Percentiles rank a stretch among this genome's conserved stretches.
These are phyloP conservation scores for Amyloporia xantha DNA, from an alignment of 768 basidiomycete genomes.

Conservation along the genomic window DNA sequence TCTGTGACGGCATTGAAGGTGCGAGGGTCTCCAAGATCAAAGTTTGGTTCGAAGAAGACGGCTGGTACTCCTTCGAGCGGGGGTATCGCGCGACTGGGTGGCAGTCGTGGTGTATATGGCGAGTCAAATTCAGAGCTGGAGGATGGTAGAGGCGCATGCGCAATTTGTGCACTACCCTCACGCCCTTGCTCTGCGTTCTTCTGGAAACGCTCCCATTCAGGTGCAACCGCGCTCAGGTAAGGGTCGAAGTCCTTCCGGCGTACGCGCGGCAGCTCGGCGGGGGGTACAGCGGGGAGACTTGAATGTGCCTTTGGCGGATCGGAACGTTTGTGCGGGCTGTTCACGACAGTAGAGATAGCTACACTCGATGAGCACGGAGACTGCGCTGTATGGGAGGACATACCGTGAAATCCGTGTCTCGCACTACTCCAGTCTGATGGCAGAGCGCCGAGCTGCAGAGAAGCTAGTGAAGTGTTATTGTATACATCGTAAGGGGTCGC, in stretches of 20 bases:
- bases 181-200: slow-evolving; percentile 30
- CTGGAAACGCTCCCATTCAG: slow-evolving; percentile 76
- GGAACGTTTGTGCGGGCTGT: slow-evolving; percentile 79
- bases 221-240: slow-evolving; percentile 63
- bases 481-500: slow-evolving; percentile 38
- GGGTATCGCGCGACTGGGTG: slow-evolving; percentile 46
- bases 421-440: slow-evolving; percentile 74
- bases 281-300: slow-evolving; percentile 59
- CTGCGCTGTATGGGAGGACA: slow-evolving; percentile 17
- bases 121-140: slow-evolving; percentile 13
- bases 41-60: slow-evolving; percentile 72
- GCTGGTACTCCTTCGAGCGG: slow-evolving; percentile 69
- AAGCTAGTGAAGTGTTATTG: slow-evolving; percentile 39
- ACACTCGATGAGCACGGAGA: slow-evolving; percentile 6
- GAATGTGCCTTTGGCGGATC: slow-evolving; percentile 88
- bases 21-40: slow-evolving; percentile 75
- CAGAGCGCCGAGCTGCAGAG: slow-evolving; percentile 41
- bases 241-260: slow-evolving; percentile 78
- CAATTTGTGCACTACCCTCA: slow-evolving; percentile 26
- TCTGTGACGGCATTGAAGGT: slow-evolving; percentile 77
- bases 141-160: slow-evolving; percentile 9
- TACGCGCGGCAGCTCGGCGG: slow-evolving; percentile 75
- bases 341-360: slow-evolving; percentile 94
- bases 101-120: slow-evolving; percentile 25
- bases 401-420: slow-evolving; percentile 86